Evolutionary conservation across 2,329 filamentous ascomycete genomes (phyloP).

Genomic region (Aspergillus tubingensis): DNA sequence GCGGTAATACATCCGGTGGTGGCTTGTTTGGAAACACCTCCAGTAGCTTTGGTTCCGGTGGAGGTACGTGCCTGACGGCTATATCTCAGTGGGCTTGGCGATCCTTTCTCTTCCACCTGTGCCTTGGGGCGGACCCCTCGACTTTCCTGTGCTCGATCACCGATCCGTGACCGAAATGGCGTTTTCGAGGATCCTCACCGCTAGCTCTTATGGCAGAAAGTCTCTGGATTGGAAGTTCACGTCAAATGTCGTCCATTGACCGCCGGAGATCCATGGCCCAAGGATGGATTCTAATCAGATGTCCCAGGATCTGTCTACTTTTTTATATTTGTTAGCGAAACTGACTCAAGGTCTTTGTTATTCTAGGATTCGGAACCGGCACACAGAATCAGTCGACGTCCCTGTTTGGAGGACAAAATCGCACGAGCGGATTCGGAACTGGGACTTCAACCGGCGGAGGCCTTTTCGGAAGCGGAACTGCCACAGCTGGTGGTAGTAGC

Average conservation of each 20-base stretch:
- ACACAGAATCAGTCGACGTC: conserved; percentile 36
- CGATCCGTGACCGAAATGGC: neutral
- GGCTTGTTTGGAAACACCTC: conserved; percentile 40
- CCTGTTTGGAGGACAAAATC: conserved; percentile 40
- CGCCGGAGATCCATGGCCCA: neutral
- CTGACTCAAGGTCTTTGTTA: conserved; percentile 20
- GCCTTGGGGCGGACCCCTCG: conserved; percentile 13
- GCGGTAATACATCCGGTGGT: conserved; percentile 34
- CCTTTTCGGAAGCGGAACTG: conserved; percentile 34
- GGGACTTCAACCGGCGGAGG: conserved; percentile 30
- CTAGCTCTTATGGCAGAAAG: neutral
- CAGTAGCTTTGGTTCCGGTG: conserved; percentile 44
- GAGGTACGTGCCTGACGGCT: conserved; percentile 42
- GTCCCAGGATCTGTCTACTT: neutral
- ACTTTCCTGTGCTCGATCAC: conserved; percentile 3
- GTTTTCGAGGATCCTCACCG: neutral
- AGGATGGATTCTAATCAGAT: neutral
- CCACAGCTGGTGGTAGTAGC: conserved; percentile 23
- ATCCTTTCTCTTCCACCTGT: conserved; percentile 23
- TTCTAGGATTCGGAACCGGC: conserved; percentile 41
- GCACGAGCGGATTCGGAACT: conserved; percentile 35
- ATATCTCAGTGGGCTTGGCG: conserved; percentile 27
- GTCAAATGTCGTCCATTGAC: neutral
- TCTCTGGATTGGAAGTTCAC: neutral
- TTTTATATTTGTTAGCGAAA: neutral